Evolutionary conservation across 1,139 yeast species (phyloP).

Genomic region (Chernovozyma aurita): DNA sequence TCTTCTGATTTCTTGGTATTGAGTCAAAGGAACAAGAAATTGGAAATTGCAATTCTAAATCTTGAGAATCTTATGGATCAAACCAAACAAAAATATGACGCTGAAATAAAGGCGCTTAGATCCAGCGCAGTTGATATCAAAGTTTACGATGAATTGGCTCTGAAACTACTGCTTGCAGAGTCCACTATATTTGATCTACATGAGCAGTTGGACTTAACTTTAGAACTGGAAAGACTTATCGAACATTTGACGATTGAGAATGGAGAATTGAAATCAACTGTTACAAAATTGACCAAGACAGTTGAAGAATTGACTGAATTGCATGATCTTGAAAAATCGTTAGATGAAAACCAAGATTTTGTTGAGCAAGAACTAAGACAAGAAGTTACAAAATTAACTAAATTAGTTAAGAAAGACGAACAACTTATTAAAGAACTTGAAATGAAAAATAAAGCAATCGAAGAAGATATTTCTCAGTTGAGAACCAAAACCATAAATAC

Average conservation of each 20-base stretch:
- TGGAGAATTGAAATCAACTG: slow-evolving; percentile 35
- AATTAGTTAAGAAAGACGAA: slow-evolving; percentile 22
- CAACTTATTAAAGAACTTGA: slow-evolving; percentile 24
- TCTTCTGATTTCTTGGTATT: slow-evolving; percentile 13
- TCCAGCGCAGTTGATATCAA: slow-evolving; percentile 9
- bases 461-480: slow-evolving; percentile 11
- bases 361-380: slow-evolving; percentile 50
- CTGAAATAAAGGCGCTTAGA: slow-evolving; percentile 23
- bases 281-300: slow-evolving; percentile 34
- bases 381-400: slow-evolving; percentile 37
- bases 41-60: slow-evolving; percentile 36
- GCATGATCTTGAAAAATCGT: slow-evolving; percentile 54
- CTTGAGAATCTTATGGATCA: slow-evolving; percentile 14
- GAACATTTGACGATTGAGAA: slow-evolving; percentile 57
- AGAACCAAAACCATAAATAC: background rate
- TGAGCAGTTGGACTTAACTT: slow-evolving; percentile 36
- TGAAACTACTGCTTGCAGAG: slow-evolving; percentile 35
- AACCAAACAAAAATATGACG: slow-evolving; percentile 25
- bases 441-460: slow-evolving; percentile 27
- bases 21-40: slow-evolving; percentile 25
- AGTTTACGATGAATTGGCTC: slow-evolving; percentile 16
- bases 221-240: slow-evolving; percentile 45
- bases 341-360: slow-evolving; percentile 55
- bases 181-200: slow-evolving; percentile 41
- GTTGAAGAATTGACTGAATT: slow-evolving; percentile 58